phyloP scores from a whole-genome alignment of 2,329 filamentous ascomycete genomes.

The Trichoderma guizhouense region DNA sequence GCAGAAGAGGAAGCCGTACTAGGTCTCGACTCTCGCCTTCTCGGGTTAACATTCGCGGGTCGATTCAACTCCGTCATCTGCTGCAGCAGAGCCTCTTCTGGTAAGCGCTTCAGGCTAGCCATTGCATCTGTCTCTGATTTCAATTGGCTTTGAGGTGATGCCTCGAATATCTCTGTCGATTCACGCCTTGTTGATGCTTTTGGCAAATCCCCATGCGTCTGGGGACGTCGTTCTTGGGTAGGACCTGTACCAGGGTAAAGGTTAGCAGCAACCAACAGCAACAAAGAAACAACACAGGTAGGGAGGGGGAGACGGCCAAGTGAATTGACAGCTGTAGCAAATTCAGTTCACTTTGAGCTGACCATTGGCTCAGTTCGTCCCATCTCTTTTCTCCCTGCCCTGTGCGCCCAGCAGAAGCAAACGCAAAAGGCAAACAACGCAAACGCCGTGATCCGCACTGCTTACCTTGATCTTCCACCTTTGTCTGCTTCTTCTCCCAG shows the following conservation, averaged over 20 bases:
- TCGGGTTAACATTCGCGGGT: background rate
- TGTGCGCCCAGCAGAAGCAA: background rate
- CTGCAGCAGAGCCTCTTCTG: constrained; percentile 23
- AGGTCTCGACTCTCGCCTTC: background rate
- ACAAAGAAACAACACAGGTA: background rate
- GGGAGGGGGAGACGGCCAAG: background rate
- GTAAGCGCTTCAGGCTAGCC: constrained; percentile 20
- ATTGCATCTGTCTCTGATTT: background rate
- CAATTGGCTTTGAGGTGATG: background rate
- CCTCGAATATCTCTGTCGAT: background rate
- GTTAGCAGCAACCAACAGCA: background rate
- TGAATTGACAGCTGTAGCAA: background rate
- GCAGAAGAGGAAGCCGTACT: background rate
- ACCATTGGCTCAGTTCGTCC: background rate
- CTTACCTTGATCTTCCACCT: background rate
- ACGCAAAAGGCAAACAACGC: background rate
- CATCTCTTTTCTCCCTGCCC: background rate
- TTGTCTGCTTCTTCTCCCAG: constrained; percentile 28
- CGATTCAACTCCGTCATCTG: background rate
- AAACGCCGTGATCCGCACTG: background rate
- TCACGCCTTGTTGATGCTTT: background rate
- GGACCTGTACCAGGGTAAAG: background rate
- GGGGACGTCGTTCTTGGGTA: background rate
- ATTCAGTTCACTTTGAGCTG: background rate
- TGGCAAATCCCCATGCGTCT: background rate